phyloP scores from a whole-genome alignment of 2,329 filamentous ascomycete genomes.

The Massarina eburnea region DNA sequence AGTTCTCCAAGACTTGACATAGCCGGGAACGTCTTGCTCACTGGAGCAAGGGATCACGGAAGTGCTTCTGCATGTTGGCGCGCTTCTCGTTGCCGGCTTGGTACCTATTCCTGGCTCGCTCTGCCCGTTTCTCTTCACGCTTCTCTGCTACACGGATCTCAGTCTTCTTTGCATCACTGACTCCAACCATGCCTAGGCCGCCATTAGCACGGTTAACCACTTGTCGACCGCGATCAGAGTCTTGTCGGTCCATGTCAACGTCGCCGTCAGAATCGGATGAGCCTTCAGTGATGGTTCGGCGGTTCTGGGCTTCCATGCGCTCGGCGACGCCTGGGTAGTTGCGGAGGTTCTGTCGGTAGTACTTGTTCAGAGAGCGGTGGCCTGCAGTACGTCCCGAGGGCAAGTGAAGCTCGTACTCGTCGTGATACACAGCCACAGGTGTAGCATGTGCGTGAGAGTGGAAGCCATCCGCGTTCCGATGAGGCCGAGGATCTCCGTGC shows the following conservation, averaged over 20 bases:
- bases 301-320: constrained; percentile 67
- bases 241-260: constrained; percentile 31
- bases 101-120: constrained; percentile 59
- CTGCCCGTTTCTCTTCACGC: constrained; percentile 66
- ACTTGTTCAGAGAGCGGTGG: constrained; percentile 82
- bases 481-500: constrained; percentile 68
- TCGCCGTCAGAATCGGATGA: constrained; percentile 41
- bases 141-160: constrained; percentile 68
- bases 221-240: constrained; percentile 37
- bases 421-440: constrained; percentile 77
- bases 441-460: constrained; percentile 78
- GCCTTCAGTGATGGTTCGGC: constrained; percentile 59
- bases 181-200: constrained; percentile 75
- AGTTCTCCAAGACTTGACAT: no score
- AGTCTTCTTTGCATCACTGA: constrained; percentile 72
- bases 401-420: constrained; percentile 91
- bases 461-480: constrained; percentile 75
- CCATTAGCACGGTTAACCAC: constrained; percentile 68
- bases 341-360: constrained; percentile 90
- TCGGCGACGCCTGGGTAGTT: constrained; percentile 80
- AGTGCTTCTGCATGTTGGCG: constrained; percentile 77
- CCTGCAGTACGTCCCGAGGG: constrained; percentile 87
- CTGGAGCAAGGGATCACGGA: constrained; percentile 61
- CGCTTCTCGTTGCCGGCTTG: constrained; percentile 72
- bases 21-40: constrained; percentile 40